These are phyloP conservation scores for Talaromyces sp. DNA, from an alignment of 2,329 filamentous ascomycete species.

Conservation along the genomic window DNA sequence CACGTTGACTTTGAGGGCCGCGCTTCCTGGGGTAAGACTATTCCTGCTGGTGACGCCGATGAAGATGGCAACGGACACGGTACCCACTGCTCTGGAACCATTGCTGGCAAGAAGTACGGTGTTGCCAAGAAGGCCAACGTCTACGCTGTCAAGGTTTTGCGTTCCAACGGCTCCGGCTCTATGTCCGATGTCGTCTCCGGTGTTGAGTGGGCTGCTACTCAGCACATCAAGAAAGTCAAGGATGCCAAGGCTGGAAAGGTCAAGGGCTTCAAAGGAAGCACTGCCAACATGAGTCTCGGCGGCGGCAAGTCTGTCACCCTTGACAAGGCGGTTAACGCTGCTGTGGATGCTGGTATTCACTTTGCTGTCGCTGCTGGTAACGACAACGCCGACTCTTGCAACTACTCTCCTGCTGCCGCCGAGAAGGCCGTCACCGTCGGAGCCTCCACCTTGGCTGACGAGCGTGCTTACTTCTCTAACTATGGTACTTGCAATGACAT, in stretches of 20 bases:
- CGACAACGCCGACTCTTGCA: slow-evolving; percentile 98
- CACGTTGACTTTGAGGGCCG: slow-evolving; percentile 98
- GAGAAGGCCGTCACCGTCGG: slow-evolving; percentile 91
- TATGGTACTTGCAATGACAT: slow-evolving; percentile 99
- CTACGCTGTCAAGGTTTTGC: slow-evolving; percentile 96
- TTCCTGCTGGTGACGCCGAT: slow-evolving; percentile 77
- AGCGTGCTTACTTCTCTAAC: slow-evolving; percentile 99
- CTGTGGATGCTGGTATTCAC: slow-evolving; percentile 86
- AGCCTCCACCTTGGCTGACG: slow-evolving; percentile 86
- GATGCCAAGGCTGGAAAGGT: slow-evolving; percentile 79
- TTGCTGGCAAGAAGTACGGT: slow-evolving; percentile 98
- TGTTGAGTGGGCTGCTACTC: slow-evolving; percentile 85
- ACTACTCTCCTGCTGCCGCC: slow-evolving; percentile 95
- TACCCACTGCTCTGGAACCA: slow-evolving; percentile 97
- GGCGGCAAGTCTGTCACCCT: slow-evolving; percentile 93
- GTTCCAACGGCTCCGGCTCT: slow-evolving; percentile 92
- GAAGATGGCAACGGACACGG: slow-evolving; percentile 96
- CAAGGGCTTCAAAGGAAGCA: slow-evolving; percentile 97
- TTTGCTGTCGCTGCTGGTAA: slow-evolving; percentile 98
- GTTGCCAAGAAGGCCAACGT: slow-evolving; percentile 98
- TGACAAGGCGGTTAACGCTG: slow-evolving; percentile 88
- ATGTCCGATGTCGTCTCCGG: slow-evolving; percentile 99
- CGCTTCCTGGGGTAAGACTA: slow-evolving; percentile 94
- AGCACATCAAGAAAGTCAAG: slow-evolving; percentile 70
- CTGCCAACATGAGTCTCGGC: slow-evolving; percentile 98